A percentile compares a stretch with the other conserved stretches of the same genome.
These are phyloP conservation scores for Aspergillus sp. DNA, from an alignment of 2,329 filamentous ascomycete genomes.

Conservation along the genomic window DNA sequence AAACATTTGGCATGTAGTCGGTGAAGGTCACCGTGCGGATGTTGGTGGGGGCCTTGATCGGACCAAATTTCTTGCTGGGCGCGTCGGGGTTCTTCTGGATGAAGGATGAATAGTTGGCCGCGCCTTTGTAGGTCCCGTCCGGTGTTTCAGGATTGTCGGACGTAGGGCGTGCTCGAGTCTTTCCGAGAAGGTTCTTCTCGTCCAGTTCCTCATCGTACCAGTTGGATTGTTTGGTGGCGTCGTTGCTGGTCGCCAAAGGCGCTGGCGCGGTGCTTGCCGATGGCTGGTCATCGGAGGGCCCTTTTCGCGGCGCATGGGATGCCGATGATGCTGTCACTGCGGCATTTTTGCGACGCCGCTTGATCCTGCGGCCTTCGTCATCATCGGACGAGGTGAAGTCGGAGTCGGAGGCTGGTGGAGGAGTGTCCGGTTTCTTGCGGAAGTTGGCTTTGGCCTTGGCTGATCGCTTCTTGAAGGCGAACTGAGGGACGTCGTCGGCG, in stretches of 20 bases:
- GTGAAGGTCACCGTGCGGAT: slow-evolving; percentile 86
- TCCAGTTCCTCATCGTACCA: slow-evolving; percentile 76
- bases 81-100: slow-evolving; percentile 80
- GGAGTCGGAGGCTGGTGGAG: slow-evolving; percentile 61
- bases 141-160: slow-evolving; percentile 23
- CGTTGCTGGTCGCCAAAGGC: slow-evolving; percentile 67
- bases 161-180: slow-evolving; percentile 23
- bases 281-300: slow-evolving; percentile 52
- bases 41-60: slow-evolving; percentile 81
- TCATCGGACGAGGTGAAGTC: slow-evolving; percentile 73
- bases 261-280: slow-evolving; percentile 60
- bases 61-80: slow-evolving; percentile 69
- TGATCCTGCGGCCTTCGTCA: slow-evolving; percentile 72
- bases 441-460: slow-evolving; percentile 73
- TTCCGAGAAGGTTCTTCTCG: slow-evolving; percentile 47
- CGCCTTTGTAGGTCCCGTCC: slow-evolving; percentile 74
- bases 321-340: slow-evolving; percentile 64
- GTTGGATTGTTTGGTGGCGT: slow-evolving; percentile 84
- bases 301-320: slow-evolving; percentile 33
- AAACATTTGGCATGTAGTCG: slow-evolving; percentile 89
- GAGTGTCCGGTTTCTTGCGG: slow-evolving; percentile 77
- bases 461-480: slow-evolving; percentile 78
- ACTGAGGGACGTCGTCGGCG: slow-evolving; percentile 27
- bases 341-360: slow-evolving; percentile 71
- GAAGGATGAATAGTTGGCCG: slow-evolving; percentile 70